phyloP scores from a whole-genome alignment of 192 early-diverging fungal genomes.

The Backusella westeae region DNA sequence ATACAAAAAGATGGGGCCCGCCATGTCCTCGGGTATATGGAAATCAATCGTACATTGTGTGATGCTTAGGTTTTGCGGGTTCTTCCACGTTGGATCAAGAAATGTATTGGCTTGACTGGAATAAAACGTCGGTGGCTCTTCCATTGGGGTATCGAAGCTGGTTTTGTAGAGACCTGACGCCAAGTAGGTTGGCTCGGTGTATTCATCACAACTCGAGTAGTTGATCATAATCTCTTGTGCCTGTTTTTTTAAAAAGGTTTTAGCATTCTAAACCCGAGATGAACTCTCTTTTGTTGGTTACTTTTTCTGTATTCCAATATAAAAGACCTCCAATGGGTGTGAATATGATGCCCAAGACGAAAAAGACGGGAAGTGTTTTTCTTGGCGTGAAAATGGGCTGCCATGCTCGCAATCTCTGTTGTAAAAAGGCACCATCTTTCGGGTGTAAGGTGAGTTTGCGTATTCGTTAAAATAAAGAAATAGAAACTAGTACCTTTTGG shows the following conservation, averaged over 20 bases:
- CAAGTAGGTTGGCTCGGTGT: constrained; percentile 11
- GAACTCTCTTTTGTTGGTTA: background rate
- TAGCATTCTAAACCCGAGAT: constrained; percentile 34
- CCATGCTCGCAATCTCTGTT: constrained; percentile 96
- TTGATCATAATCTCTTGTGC: constrained; percentile 47
- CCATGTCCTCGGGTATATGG: constrained; percentile 63
- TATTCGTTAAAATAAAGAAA: too few species aligned
- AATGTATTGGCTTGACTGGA: constrained; percentile 15
- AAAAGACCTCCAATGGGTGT: constrained; percentile 88
- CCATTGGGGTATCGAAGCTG: background rate
- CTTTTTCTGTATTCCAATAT: constrained; percentile 61
- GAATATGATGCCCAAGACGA: constrained; percentile 89
- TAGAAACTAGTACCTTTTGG: background rate
- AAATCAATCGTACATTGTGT: constrained; percentile 64
- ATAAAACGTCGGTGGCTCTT: constrained; percentile 19
- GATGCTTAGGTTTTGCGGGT: constrained; percentile 21
- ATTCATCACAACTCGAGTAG: constrained; percentile 39
- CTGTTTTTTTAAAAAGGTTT: constrained; percentile 21
- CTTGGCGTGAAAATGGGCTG: constrained; percentile 96
- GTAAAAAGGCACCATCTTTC: constrained; percentile 88
- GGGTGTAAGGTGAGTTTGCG: background rate
- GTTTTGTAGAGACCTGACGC: constrained; percentile 20
- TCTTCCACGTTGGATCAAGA: constrained; percentile 19
- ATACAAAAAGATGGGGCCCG: constrained; percentile 84
- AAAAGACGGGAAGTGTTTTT: constrained; percentile 92